Evolutionary conservation across 768 basidiomycete species (phyloP).

Genomic region (Suillus placidus): DNA sequence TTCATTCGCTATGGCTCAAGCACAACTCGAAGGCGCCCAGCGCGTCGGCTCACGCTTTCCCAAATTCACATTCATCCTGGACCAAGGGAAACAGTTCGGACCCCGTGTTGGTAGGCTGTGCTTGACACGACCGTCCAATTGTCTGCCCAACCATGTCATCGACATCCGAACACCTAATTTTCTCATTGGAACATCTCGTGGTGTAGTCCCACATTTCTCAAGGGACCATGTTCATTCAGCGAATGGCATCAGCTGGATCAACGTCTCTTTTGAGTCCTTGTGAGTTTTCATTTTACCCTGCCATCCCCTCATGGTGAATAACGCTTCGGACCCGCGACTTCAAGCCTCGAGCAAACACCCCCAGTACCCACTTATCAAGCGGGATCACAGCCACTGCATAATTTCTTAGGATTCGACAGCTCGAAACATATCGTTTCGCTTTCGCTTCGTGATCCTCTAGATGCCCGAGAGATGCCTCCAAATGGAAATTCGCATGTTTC

Average conservation of each 20-base stretch:
- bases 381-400: slow-evolving; percentile 59
- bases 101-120: slow-evolving; percentile 28
- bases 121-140: slow-evolving; percentile 18
- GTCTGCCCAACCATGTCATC: slow-evolving; percentile 21
- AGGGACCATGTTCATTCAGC: slow-evolving; percentile 56
- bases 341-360: slow-evolving; percentile 64
- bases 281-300: slow-evolving; percentile 43
- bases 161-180: slow-evolving; percentile 63
- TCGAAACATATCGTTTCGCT: slow-evolving; percentile 56
- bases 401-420: slow-evolving; percentile 59
- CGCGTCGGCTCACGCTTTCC: slow-evolving; percentile 9
- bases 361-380: slow-evolving; percentile 66
- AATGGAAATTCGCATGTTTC: slow-evolving; percentile 63
- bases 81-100: slow-evolving; percentile 20
- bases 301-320: not conserved
- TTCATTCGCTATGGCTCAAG: not conserved
- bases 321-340: not conserved
- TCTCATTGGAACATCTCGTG: slow-evolving; percentile 68
- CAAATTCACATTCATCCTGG: slow-evolving; percentile 24
- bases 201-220: slow-evolving; percentile 74
- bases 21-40: not conserved
- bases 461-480: slow-evolving; percentile 69
- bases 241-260: slow-evolving; percentile 59
- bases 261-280: slow-evolving; percentile 83
- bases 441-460: slow-evolving; percentile 65